Evolutionary conservation across 2,329 filamentous ascomycete genomes (phyloP).

Genomic region (Ustilaginoidea virens): DNA sequence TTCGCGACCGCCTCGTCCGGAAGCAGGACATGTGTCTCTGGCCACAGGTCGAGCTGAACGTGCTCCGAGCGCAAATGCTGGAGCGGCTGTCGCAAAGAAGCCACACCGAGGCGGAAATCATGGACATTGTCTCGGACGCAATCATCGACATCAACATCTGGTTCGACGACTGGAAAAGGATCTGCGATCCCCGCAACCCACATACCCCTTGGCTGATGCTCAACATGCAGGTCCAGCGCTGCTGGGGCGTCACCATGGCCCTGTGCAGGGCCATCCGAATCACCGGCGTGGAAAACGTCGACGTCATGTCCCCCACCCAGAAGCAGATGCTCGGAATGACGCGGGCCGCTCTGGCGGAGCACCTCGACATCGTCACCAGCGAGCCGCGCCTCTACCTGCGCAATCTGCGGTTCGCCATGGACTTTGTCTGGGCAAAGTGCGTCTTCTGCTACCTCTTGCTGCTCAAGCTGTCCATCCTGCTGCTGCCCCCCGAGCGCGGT

Average conservation of each 20-base stretch:
- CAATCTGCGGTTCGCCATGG: slow-evolving; percentile 36
- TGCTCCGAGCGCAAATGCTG: slow-evolving; percentile 19
- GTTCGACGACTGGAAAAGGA: slow-evolving; percentile 23
- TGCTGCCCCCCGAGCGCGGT: no score
- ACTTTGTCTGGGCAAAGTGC: slow-evolving; percentile 43
- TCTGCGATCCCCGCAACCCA: slow-evolving; percentile 9
- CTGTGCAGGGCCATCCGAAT: slow-evolving; percentile 33
- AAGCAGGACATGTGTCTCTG: slow-evolving; percentile 34
- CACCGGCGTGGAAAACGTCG: slow-evolving; percentile 13
- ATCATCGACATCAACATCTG: slow-evolving; percentile 32
- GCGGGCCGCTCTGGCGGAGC: slow-evolving; percentile 32
- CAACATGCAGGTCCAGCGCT: slow-evolving; percentile 34
- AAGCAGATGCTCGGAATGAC: slow-evolving; percentile 30
- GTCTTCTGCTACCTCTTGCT: slow-evolving; percentile 40
- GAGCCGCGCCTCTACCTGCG: slow-evolving; percentile 30
- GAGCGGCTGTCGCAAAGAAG: slow-evolving; percentile 14
- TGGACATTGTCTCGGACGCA: slow-evolving; percentile 25
- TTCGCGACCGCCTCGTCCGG: slow-evolving; percentile 26
- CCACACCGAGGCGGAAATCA: slow-evolving; percentile 18
- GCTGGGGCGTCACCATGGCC: slow-evolving; percentile 37
- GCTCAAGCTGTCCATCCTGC: slow-evolving; percentile 33
- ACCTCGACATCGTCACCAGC: slow-evolving; percentile 31
- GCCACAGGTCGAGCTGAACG: slow-evolving; percentile 30
- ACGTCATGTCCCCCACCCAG: slow-evolving; percentile 31
- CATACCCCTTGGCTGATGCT: slow-evolving; percentile 19